Evolutionary conservation across 1,284 basidiomycete species (phyloP), one percentile per base, ranked within the genome.

Genomic region (Gymnopus androsaceus): DNA sequence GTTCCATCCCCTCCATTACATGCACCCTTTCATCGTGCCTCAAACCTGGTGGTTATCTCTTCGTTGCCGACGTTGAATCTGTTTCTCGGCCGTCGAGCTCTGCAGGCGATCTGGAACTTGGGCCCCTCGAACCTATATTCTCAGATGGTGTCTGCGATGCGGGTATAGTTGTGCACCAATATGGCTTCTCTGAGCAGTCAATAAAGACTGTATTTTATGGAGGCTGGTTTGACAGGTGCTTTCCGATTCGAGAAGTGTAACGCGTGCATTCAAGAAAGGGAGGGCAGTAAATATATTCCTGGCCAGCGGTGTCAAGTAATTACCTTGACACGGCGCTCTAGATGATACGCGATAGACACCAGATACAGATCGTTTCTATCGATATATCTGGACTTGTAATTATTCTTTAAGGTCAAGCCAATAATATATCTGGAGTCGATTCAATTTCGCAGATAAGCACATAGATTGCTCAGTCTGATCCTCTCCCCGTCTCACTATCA

Each of bases 41-140:
- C 54, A 85, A 84, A 58, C 83, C 85, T 0, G 78, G 81, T 2
- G 88, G 86, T 2, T 70, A 69, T 5, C 74, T 91, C 0, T 68
- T 90, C 40, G 79, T 91, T 4, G 70, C 76, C 5, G 87, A 89
- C 63, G 68, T 85, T 25, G 62, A 63, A 21, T 67, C 8, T 67
- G 70, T 52, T 57, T 53, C 15, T 55, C 37, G 37, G 5, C n/a
- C 37, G n/a, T 14, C 37, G 37, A 11, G n/a, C n/a, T n/a, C 37
- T n/a, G n/a, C 5, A 8, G 9, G n/a, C n/a, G n/a, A 38, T 11
- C 37, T n/a, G n/a, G 60, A 19, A 64, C 65, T 4, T 62, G 67
- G 12, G 50, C 62, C 56, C 12, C 54, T 62, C 36, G 64, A 63
- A 12, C 64, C 64, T 12, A 59, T 67, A 15, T 56, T 71, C 34